A percentile compares a stretch with the other conserved stretches of the same genome.
phyloP scores from a whole-genome alignment of 1,284 basidiomycete genomes.

The Mycocalia duriaeana region DNA sequence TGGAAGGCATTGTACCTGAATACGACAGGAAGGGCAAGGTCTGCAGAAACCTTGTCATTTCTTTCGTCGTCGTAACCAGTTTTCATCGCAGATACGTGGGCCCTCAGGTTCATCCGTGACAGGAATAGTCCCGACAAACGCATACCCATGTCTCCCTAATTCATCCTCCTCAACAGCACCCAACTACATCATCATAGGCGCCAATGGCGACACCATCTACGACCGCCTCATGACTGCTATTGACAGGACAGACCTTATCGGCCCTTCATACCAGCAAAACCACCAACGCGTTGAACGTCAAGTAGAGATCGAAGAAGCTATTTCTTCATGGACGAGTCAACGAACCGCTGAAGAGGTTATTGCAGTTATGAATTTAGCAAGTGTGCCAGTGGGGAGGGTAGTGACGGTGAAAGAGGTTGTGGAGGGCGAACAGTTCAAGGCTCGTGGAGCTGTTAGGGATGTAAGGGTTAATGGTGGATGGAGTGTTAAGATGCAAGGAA shows the following conservation, averaged over 20 bases:
- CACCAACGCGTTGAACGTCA: constrained; percentile 55
- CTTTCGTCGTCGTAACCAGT: neutral
- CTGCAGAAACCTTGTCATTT: constrained; percentile 3
- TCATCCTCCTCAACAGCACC: constrained; percentile 34
- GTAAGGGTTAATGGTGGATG: constrained; percentile 51
- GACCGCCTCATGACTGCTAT: constrained; percentile 58
- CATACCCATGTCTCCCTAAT: constrained; percentile 57
- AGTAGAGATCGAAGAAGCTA: constrained; percentile 57
- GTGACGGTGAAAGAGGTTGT: constrained; percentile 57
- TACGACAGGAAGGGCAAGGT: constrained; percentile 67
- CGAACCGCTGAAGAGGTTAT: constrained; percentile 41
- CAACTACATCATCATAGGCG: constrained; percentile 63
- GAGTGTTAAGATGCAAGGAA: constrained; percentile 61
- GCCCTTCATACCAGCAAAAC: constrained; percentile 53
- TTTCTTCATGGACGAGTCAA: constrained; percentile 51
- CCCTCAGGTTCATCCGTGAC: constrained; percentile 71
- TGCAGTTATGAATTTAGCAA: constrained; percentile 34
- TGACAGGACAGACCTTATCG: constrained; percentile 52
- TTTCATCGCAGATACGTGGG: constrained; percentile 46
- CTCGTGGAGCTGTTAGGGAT: constrained; percentile 53
- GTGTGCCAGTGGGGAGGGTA: constrained; percentile 61
- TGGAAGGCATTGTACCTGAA: constrained; percentile 75
- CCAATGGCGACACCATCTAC: constrained; percentile 67
- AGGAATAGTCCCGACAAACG: constrained; percentile 69
- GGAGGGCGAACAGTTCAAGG: constrained; percentile 49